Evolutionary conservation across 139 green algal genomes (phyloP), one percentile per base, ranked within the genome.

Genomic region (Mesostigma viride): DNA sequence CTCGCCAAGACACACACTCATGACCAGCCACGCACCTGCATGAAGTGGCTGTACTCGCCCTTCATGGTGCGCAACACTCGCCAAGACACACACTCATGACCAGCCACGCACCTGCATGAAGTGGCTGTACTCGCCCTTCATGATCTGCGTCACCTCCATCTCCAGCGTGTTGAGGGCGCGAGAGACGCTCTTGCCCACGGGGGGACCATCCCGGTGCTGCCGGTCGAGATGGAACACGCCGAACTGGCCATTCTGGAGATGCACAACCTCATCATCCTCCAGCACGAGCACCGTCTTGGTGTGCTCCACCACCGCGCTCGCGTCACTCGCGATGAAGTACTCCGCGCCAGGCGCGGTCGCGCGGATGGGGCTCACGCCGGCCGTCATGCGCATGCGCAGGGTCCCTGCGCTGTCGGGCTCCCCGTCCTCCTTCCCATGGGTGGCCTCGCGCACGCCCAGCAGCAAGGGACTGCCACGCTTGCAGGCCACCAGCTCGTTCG

Each of bases 61-160:
- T n/a, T n/a, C n/a, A n/a, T n/a, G n/a, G n/a, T n/a, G n/a, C n/a
- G n/a, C n/a, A n/a, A n/a, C n/a, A n/a, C n/a, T n/a, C n/a, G n/a
- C n/a, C n/a, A n/a, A n/a, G 40, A 53, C 40, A 53, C 40, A 53
- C 14, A 26, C 51, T 34, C 36, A 30, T 68, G 36, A 35, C 46
- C 32, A 56, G 91, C 87, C 75, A 91, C 90, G 17, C 14, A 53
- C 40, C 75, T 87, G 75, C 90, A 96, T 96, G 85, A 87, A 96
- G 78, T 96, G 87, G 8, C 91, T 80, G 77, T 92, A 96, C 27
- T 79, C 75, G n/a, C 90, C 89, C 86, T 97, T 97, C 90, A 96
- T 97, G 69, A 97, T 96, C 64, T 91, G 76, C 76, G 86, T 81
- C 57, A 96, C 87, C 82, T 97, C 92, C 81, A 96, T 86, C 47